Percentiles rank a stretch among this genome's conserved stretches.
Conservation (phyloP, 441 rosid genomes). For the Monsonia emarginata region DNA sequence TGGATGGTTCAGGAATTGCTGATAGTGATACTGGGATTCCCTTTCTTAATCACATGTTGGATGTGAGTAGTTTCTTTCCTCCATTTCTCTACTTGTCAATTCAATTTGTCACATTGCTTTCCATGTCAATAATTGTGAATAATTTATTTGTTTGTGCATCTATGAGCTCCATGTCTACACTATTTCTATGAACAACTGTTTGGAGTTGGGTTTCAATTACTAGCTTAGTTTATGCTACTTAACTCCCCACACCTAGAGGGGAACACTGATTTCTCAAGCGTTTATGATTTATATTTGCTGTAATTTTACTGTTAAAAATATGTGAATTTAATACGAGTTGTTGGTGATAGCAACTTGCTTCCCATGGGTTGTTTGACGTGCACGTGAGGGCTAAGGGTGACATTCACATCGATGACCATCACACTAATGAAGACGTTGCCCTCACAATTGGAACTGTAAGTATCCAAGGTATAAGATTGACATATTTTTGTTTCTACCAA, state of each 20-base stretch:
- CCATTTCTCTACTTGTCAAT: not conserved
- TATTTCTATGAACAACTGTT: not conserved
- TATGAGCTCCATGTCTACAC: no score
- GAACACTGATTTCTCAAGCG: not conserved
- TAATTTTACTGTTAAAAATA: not conserved
- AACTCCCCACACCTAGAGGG: not conserved
- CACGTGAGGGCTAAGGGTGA: conserved; percentile 82
- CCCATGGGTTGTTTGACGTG: conserved; percentile 79
- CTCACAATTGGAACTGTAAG: conserved; percentile 83
- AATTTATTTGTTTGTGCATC: not conserved
- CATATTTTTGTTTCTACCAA: not conserved
- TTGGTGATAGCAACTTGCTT: conserved; percentile 71
- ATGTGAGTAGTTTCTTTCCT: conserved; percentile 31
- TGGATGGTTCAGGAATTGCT: conserved; percentile 73
- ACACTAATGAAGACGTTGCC: conserved; percentile 80
- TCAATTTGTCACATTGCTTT: not conserved
- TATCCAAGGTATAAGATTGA: not conserved
- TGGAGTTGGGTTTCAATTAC: not conserved
- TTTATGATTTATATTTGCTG: not conserved
- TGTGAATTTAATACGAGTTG: conserved; percentile 7
- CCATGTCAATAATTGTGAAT: not conserved
- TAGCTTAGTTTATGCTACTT: not conserved
- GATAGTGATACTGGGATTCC: conserved; percentile 64
- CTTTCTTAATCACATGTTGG: conserved; percentile 86
- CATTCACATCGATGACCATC: conserved; percentile 87